These are phyloP conservation scores for Litchi chinensis DNA, from an alignment of 345 rosid species.

Conservation along the genomic window DNA sequence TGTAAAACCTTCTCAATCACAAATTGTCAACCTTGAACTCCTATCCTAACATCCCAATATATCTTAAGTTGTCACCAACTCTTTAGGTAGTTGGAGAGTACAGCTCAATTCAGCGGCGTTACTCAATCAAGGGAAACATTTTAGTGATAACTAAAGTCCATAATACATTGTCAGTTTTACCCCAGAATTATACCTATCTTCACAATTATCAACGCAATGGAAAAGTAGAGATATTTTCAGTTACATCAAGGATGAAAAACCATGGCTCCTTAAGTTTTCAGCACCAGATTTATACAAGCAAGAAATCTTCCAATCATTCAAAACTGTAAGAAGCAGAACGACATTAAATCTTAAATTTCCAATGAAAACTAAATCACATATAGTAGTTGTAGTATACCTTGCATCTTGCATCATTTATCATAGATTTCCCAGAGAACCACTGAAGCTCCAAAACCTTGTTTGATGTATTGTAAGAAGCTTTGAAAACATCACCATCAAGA, in stretches of 20 bases:
- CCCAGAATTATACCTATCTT: too few relatives aligned
- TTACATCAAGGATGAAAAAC: background rate
- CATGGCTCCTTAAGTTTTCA: background rate
- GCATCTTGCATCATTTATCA: slow-evolving; percentile 26
- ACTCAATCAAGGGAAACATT: background rate
- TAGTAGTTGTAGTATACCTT: slow-evolving; percentile 32
- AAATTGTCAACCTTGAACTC: background rate
- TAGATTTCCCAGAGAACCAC: slow-evolving; percentile 33
- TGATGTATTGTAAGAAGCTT: slow-evolving; percentile 29
- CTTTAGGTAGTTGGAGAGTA: background rate
- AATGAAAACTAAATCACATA: background rate
- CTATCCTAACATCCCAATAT: background rate
- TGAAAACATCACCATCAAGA: slow-evolving; percentile 33
- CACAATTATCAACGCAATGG: background rate
- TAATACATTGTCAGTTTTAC: background rate
- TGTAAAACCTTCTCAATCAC: background rate
- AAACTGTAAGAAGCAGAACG: background rate
- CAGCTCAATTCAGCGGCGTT: background rate
- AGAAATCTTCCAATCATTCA: background rate
- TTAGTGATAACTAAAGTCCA: background rate
- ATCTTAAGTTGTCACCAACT: background rate
- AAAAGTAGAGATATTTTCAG: background rate
- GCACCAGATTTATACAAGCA: background rate
- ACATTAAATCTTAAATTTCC: background rate
- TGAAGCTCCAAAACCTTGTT: slow-evolving; percentile 33